These are phyloP conservation scores for Leccinum pachyderme DNA, from an alignment of 1,284 basidiomycete genomes.

Conservation along the genomic window DNA sequence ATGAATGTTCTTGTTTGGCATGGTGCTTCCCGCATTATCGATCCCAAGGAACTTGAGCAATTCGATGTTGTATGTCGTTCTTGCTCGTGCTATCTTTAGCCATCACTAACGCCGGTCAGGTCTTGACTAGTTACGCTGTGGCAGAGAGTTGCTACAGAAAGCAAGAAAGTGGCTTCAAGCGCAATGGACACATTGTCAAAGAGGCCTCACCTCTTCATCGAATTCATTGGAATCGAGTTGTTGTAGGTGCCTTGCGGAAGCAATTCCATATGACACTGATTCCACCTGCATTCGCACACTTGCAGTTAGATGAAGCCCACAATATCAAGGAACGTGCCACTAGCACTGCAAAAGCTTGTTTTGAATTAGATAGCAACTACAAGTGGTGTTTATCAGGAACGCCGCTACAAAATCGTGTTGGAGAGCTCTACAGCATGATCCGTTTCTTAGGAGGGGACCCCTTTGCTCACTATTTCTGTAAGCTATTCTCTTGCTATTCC, in stretches of 20 bases:
- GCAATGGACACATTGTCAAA: constrained; percentile 82
- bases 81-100: background rate
- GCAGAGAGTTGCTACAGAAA: constrained; percentile 93
- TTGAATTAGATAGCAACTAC: constrained; percentile 80
- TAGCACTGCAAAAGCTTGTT: constrained; percentile 95
- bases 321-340: constrained; percentile 96
- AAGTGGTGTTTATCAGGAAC: constrained; percentile 99
- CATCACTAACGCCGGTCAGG: constrained; percentile 34
- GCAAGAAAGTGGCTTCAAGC: constrained; percentile 89
- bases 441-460: constrained; percentile 91
- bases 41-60: constrained; percentile 71
- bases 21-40: constrained; percentile 67
- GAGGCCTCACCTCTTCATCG: constrained; percentile 87
- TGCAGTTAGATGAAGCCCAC: constrained; percentile 93
- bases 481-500: constrained; percentile 32
- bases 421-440: constrained; percentile 95
- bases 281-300: constrained; percentile 8
- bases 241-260: constrained; percentile 42
- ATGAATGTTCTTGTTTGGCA: constrained; percentile 91
- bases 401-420: constrained; percentile 95
- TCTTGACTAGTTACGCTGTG: constrained; percentile 80
- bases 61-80: constrained; percentile 77
- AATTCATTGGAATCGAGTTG: constrained; percentile 83
- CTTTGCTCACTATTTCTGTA: constrained; percentile 91
- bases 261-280: background rate